Conservation (phyloP, 495 filamentous ascomycete genomes). For the Margaritispora aquatica region DNA sequence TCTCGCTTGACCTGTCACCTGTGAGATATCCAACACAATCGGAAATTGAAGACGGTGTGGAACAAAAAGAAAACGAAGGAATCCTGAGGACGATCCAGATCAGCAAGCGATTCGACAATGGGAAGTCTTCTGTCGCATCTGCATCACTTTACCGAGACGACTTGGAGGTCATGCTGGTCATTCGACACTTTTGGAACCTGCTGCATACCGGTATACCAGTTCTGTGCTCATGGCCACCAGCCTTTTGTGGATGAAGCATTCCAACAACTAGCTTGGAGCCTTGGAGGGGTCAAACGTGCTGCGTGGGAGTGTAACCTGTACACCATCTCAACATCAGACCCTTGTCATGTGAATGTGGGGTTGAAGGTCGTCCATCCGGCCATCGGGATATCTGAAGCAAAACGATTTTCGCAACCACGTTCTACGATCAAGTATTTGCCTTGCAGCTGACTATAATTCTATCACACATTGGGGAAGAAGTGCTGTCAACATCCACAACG, state of each 20-base stretch:
- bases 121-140: neutral
- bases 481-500: too few relatives aligned
- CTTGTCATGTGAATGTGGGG: neutral
- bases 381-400: constrained; percentile 5
- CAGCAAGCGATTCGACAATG: constrained; percentile 18
- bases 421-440: neutral
- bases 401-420: neutral
- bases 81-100: constrained; percentile 1
- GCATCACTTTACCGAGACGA: constrained; percentile 3
- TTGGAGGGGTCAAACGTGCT: neutral
- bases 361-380: constrained; percentile 10
- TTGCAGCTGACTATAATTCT: constrained; percentile 11
- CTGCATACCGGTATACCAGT: constrained; percentile 8
- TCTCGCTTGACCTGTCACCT: constrained; percentile 10
- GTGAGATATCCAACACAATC: neutral
- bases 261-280: neutral
- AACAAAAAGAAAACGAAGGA: constrained; percentile 5
- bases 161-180: constrained; percentile 11
- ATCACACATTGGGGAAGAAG: neutral
- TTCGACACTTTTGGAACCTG: constrained; percentile 6
- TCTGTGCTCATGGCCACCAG: neutral
- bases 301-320: neutral
- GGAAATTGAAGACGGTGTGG: constrained; percentile 3
- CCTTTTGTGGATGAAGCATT: constrained; percentile 6
- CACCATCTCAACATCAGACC: neutral